Evolutionary conservation across 163 green algal genomes (phyloP).

Genomic region (Chloroidium sp.): DNA sequence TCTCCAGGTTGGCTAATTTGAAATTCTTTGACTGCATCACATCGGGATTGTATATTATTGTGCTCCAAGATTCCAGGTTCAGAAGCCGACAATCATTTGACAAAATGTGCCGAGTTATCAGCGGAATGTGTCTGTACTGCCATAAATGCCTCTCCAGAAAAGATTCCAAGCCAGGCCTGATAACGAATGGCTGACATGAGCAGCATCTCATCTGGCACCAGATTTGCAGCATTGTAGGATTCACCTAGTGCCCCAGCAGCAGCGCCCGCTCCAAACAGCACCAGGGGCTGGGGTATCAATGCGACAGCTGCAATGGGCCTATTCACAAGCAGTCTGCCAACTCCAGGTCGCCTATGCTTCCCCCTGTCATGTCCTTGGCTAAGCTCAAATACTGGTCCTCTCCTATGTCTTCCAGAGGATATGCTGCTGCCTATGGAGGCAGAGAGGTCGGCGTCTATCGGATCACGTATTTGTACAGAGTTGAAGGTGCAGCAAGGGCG

Average conservation of each 20-base stretch:
- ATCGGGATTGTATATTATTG: neutral
- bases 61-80: neutral
- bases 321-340: conserved; percentile 1
- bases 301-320: conserved; percentile 22
- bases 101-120: neutral
- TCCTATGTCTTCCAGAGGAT: too few relatives aligned
- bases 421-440: too few relatives aligned
- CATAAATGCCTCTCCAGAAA: neutral
- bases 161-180: neutral
- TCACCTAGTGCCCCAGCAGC: conserved; percentile 49
- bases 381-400: too few relatives aligned
- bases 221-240: neutral
- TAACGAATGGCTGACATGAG: too few relatives aligned
- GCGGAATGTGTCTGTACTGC: too few relatives aligned
- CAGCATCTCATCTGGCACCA: neutral
- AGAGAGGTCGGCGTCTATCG: too few relatives aligned
- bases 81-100: neutral
- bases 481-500: too few relatives aligned
- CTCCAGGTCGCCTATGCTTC: too few relatives aligned
- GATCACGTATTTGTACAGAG: too few relatives aligned
- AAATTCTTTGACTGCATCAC: neutral
- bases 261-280: conserved; percentile 59
- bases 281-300: conserved; percentile 35
- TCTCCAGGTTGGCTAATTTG: neutral
- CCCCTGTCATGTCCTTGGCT: too few relatives aligned